Percentiles rank a stretch among this genome's conserved stretches.
These are phyloP conservation scores for Cucumis melo DNA, from an alignment of 306 rosid genomes.

Conservation along the genomic window DNA sequence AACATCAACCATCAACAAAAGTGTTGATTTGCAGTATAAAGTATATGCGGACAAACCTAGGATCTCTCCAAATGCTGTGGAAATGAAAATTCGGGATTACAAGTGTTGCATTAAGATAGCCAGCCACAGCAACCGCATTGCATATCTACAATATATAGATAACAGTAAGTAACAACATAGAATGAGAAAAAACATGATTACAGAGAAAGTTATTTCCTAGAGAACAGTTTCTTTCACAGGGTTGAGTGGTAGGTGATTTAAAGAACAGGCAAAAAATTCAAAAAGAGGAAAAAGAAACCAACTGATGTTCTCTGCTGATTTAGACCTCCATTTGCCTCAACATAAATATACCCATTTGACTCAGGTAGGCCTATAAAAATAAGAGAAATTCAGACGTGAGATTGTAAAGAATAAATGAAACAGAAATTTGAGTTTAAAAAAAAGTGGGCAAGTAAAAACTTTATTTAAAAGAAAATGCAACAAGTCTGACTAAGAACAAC, in stretches of 20 bases:
- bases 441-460: background rate
- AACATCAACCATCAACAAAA: background rate
- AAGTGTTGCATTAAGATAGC: constrained; percentile 95
- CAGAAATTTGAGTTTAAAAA: background rate
- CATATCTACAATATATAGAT: constrained; percentile 46
- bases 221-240: constrained; percentile 5
- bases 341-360: constrained; percentile 83
- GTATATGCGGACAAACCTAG: constrained; percentile 45
- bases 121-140: constrained; percentile 98
- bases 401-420: constrained; percentile 1
- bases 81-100: constrained; percentile 88
- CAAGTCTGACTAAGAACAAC: background rate
- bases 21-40: background rate
- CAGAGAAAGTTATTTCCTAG: background rate
- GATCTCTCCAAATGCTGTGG: constrained; percentile 99
- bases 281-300: constrained; percentile 17
- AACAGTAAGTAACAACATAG: constrained; percentile 14
- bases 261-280: constrained; percentile 1
- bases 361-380: constrained; percentile 51
- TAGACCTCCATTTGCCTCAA: constrained; percentile 96
- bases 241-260: background rate
- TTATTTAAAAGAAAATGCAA: background rate
- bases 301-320: constrained; percentile 98
- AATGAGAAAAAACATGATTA: constrained; percentile 14
- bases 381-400: constrained; percentile 4